A percentile compares a stretch with the other conserved stretches of the same genome.
Evolutionary conservation across 441 rosid species (phyloP).

Genomic region (Populus hybrid): DNA sequence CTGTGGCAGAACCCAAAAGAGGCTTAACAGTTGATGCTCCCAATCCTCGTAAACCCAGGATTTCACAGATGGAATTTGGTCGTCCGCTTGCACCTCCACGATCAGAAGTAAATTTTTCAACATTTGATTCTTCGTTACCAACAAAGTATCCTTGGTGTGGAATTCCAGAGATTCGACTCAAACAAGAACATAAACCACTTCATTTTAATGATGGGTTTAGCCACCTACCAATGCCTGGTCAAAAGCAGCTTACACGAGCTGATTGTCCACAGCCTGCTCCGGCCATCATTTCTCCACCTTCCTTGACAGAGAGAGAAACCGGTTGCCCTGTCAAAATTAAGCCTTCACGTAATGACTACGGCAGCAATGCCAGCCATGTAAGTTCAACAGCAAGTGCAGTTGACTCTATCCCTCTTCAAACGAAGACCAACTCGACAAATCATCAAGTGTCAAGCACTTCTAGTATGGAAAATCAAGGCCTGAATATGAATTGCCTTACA

Average conservation of each 20-base stretch:
- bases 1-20: slow-evolving; percentile 42
- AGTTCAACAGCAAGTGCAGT: slow-evolving; percentile 19
- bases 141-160: slow-evolving; percentile 45
- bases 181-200: slow-evolving; percentile 36
- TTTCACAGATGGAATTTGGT: slow-evolving; percentile 39
- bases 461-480: slow-evolving; percentile 35
- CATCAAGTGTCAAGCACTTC: slow-evolving; percentile 36
- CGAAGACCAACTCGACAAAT: slow-evolving; percentile 25
- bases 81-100: slow-evolving; percentile 30
- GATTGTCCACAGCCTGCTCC: slow-evolving; percentile 27
- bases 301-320: slow-evolving; percentile 28
- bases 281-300: slow-evolving; percentile 27
- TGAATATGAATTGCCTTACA: slow-evolving; percentile 31
- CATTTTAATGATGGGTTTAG: slow-evolving; percentile 41
- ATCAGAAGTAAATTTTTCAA: slow-evolving; percentile 33
- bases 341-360: slow-evolving; percentile 32
- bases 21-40: slow-evolving; percentile 31
- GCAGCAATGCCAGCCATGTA: slow-evolving; percentile 23
- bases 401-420: slow-evolving; percentile 33
- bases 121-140: slow-evolving; percentile 39
- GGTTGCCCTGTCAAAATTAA: slow-evolving; percentile 22
- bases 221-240: slow-evolving; percentile 35
- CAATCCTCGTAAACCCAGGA: slow-evolving; percentile 34
- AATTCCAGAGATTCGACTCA: slow-evolving; percentile 41
- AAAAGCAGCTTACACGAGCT: slow-evolving; percentile 26